Evolutionary conservation across 1,284 basidiomycete species (phyloP).

Genomic region (Ustilago sp.): DNA sequence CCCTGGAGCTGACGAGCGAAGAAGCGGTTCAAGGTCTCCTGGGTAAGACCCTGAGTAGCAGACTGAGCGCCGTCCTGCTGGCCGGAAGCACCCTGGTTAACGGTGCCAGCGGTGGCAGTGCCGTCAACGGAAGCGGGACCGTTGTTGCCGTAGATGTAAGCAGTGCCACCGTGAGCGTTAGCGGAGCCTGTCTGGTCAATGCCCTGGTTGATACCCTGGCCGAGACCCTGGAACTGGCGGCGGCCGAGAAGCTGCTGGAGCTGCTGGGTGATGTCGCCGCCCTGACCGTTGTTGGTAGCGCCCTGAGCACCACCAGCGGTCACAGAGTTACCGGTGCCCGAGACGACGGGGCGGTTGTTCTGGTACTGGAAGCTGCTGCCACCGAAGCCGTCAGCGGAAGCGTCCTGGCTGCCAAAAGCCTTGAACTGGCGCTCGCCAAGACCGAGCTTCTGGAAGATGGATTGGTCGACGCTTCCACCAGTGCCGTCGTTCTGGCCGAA

Average conservation of each 20-base stretch:
- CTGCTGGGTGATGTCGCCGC: constrained; percentile 25
- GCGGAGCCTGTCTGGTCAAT: constrained; percentile 33
- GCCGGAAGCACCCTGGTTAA: constrained; percentile 27
- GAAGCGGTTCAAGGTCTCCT: constrained; percentile 32
- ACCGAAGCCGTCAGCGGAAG: constrained; percentile 27
- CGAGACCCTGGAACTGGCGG: constrained; percentile 36
- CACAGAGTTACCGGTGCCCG: constrained; percentile 30
- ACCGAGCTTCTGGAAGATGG: constrained; percentile 26
- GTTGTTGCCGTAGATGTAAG: constrained; percentile 30
- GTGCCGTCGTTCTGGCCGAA: constrained; percentile 29
- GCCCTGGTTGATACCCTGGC: constrained; percentile 38
- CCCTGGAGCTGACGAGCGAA: constrained; percentile 26
- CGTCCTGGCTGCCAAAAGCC: constrained; percentile 24
- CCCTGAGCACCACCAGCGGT: constrained; percentile 32
- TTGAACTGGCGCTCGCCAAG: constrained; percentile 26
- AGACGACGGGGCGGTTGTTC: constrained; percentile 37
- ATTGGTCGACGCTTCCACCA: constrained; percentile 22
- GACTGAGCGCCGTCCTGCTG: constrained; percentile 37
- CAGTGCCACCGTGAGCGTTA: constrained; percentile 28
- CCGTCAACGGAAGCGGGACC: constrained; percentile 29
- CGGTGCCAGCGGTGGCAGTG: constrained; percentile 22
- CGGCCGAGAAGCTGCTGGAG: constrained; percentile 31
- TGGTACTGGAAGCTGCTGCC: constrained; percentile 27
- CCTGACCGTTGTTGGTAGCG: constrained; percentile 36
- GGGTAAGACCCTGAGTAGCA: constrained; percentile 29